A percentile compares a stretch with the other conserved stretches of the same genome.
phyloP scores from a whole-genome alignment of 129 eudicot genomes.

The Dittrichia graveolens region DNA sequence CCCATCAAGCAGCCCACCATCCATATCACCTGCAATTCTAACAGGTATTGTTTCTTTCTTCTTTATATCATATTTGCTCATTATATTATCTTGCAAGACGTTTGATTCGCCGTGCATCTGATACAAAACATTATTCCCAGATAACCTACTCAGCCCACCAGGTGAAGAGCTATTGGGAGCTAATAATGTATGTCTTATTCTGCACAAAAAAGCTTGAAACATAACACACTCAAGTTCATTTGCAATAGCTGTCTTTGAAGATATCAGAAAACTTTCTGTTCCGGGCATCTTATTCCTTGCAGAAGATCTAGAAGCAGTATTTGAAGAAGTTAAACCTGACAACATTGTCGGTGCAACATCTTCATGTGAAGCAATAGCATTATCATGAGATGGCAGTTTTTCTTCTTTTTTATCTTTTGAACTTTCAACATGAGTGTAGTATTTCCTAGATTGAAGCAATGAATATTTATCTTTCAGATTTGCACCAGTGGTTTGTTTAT shows the following conservation, averaged over 20 bases:
- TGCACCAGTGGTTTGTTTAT: slow-evolving; percentile 47
- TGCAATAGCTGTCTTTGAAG: slow-evolving; percentile 67
- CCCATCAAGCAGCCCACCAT: slow-evolving; percentile 70
- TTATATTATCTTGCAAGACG: slow-evolving; percentile 43
- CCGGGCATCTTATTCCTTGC: slow-evolving; percentile 30
- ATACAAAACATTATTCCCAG: slow-evolving; percentile 52
- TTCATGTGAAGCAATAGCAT: slow-evolving; percentile 38
- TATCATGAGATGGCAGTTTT: slow-evolving; percentile 37
- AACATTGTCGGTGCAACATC: slow-evolving; percentile 38
- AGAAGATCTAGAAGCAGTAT: slow-evolving; percentile 44
- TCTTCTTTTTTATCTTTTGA: slow-evolving; percentile 45
- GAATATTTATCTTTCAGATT: slow-evolving; percentile 48
- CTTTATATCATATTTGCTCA: slow-evolving; percentile 65
- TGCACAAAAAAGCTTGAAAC: slow-evolving; percentile 95
- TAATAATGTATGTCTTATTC: slow-evolving; percentile 66
- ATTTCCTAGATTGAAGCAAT: slow-evolving; percentile 48
- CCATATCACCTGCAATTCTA: slow-evolving; percentile 90
- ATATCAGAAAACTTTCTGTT: slow-evolving; percentile 45
- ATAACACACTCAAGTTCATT: slow-evolving; percentile 81
- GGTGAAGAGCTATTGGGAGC: slow-evolving; percentile 49
- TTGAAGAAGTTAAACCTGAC: slow-evolving; percentile 51
- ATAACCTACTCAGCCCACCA: slow-evolving; percentile 46
- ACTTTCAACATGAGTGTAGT: slow-evolving; percentile 68
- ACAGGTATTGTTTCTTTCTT: slow-evolving; percentile 81
- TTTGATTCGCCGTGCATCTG: slow-evolving; percentile 59